These are phyloP conservation scores for Thecaphora thlaspeos DNA, from an alignment of 1,284 basidiomycete genomes.

Conservation along the genomic window DNA sequence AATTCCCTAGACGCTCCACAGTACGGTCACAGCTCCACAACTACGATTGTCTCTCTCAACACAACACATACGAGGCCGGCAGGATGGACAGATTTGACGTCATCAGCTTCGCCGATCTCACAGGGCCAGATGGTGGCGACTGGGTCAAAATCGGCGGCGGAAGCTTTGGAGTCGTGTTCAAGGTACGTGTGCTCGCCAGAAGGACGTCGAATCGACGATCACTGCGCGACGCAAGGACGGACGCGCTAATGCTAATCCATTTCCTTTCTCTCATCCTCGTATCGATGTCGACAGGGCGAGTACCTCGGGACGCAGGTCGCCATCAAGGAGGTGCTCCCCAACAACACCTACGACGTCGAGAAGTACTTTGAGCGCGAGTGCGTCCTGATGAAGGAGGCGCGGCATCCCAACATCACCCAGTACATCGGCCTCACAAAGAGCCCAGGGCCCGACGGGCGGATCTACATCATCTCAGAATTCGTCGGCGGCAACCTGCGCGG, in stretches of 20 bases:
- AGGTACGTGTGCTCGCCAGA: too few species aligned
- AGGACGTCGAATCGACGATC: too few species aligned
- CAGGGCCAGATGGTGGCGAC: constrained; percentile 44
- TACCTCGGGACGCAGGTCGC: constrained; percentile 95
- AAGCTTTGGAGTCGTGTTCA: constrained; percentile 51
- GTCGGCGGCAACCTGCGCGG: constrained; percentile 48
- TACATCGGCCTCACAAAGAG: constrained; percentile 90
- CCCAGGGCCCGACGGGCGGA: constrained; percentile 73
- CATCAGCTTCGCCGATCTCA: constrained; percentile 50
- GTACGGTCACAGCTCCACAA: too few species aligned
- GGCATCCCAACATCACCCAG: constrained; percentile 89
- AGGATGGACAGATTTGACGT: constrained; percentile 52
- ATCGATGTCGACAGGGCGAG: constrained; percentile 63
- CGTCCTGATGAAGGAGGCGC: constrained; percentile 87
- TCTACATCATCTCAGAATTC: constrained; percentile 55
- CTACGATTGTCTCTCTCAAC: not conserved
- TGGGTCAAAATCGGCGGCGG: constrained; percentile 51
- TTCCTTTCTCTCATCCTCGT: not conserved
- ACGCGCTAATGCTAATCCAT: too few species aligned
- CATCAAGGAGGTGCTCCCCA: constrained; percentile 90
- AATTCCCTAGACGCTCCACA: too few species aligned
- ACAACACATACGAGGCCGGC: not conserved
- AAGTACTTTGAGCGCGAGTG: constrained; percentile 99
- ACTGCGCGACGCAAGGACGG: too few species aligned
- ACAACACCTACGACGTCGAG: constrained; percentile 80